Evolutionary conservation across 345 rosid species (phyloP).

Genomic region (Brassica cretica): DNA sequence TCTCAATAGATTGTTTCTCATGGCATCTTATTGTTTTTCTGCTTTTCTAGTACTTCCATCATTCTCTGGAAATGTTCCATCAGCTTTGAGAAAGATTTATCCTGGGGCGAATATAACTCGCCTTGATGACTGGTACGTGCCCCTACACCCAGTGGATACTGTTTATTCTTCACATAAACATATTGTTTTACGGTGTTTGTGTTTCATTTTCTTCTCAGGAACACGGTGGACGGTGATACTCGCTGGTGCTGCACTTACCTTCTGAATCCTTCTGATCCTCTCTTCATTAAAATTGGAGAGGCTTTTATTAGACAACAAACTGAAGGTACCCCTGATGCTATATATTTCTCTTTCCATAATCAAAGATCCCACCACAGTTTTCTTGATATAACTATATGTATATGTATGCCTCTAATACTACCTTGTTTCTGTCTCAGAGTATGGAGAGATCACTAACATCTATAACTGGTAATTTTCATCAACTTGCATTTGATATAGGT

Average conservation of each 20-base stretch:
- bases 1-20: constrained; percentile 4
- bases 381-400: constrained; percentile 3
- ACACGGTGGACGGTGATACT: constrained; percentile 78
- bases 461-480: constrained; percentile 76
- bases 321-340: constrained; percentile 52
- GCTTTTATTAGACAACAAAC: constrained; percentile 77
- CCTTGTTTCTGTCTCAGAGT: constrained; percentile 56
- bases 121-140: constrained; percentile 84
- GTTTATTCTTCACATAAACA: not conserved
- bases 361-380: constrained; percentile 9
- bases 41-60: constrained; percentile 79
- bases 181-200: constrained; percentile 6
- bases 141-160: not conserved
- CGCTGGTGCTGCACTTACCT: constrained; percentile 98
- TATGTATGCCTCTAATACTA: not conserved
- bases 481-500: constrained; percentile 1
- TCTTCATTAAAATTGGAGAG: constrained; percentile 83
- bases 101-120: constrained; percentile 84
- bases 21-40: constrained; percentile 11
- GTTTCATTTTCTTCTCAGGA: constrained; percentile 49
- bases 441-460: constrained; percentile 93
- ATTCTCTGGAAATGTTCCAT: constrained; percentile 96
- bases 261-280: constrained; percentile 81
- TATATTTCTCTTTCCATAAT: not conserved
- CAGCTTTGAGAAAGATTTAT: constrained; percentile 66